Evolutionary conservation across 106 monocot species (phyloP).

Genomic region (Dendrobium huoshanense): DNA sequence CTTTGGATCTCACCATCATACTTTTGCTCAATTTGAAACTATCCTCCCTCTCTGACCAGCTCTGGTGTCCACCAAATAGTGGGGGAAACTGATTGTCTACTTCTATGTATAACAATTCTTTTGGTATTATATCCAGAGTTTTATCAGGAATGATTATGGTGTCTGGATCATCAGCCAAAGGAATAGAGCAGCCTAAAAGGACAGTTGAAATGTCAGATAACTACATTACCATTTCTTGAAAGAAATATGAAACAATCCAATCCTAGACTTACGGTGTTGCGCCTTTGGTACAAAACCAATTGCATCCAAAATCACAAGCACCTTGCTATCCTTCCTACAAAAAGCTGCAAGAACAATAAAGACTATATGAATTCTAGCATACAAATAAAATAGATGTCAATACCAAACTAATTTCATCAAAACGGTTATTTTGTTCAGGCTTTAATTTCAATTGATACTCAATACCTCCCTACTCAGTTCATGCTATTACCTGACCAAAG

Average conservation of each 20-base stretch:
- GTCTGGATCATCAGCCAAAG: constrained; percentile 74
- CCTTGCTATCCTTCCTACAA: constrained; percentile 63
- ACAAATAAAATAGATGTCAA: not conserved
- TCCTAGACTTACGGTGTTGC: constrained; percentile 54
- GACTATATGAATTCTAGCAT: not conserved
- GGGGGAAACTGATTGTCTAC: constrained; percentile 39
- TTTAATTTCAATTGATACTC: not conserved
- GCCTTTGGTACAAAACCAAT: constrained; percentile 39
- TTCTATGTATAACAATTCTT: constrained; percentile 50
- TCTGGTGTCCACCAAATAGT: constrained; percentile 92
- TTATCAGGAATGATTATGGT: constrained; percentile 65
- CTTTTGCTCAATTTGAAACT: constrained; percentile 76
- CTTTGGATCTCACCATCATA: constrained; percentile 63
- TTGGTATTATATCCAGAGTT: constrained; percentile 45
- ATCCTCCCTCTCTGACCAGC: constrained; percentile 79
- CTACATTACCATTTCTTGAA: not conserved
- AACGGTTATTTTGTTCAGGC: not conserved
- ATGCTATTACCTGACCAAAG: not conserved
- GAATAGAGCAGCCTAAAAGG: constrained; percentile 68
- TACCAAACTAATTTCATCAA: not conserved
- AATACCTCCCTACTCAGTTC: not conserved
- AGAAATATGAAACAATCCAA: not conserved
- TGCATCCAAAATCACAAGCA: constrained; percentile 51
- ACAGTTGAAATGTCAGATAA: constrained; percentile 11
- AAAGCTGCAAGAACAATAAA: constrained; percentile 34